Evolutionary conservation across 78 protist species (phyloP).

Genomic region (slime mould (Dictyostelium discoideum)): DNA sequence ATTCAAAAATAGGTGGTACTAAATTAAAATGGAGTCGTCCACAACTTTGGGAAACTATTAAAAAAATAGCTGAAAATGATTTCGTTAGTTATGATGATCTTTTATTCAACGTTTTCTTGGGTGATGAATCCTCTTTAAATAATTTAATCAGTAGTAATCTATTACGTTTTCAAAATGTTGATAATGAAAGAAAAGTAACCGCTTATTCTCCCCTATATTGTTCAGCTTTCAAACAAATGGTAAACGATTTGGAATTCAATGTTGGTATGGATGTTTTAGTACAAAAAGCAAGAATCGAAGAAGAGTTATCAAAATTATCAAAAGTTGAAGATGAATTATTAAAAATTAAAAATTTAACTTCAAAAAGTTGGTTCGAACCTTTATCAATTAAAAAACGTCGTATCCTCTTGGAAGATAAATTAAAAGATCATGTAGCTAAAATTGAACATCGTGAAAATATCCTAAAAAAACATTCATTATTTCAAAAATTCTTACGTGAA

Average conservation of each 20-base stretch:
- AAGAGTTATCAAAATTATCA: constrained; percentile 21
- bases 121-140: constrained; percentile 57
- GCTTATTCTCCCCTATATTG: constrained; percentile 61
- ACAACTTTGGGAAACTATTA: constrained; percentile 74
- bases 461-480: constrained; percentile 21
- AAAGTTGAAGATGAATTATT: constrained; percentile 73
- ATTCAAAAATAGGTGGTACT: background rate
- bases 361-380: constrained; percentile 56
- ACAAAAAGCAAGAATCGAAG: constrained; percentile 74
- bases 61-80: constrained; percentile 26
- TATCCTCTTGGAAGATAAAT: constrained; percentile 40
- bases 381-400: constrained; percentile 33
- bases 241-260: constrained; percentile 60
- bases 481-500: constrained; percentile 30
- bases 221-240: constrained; percentile 65
- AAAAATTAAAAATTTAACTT: constrained; percentile 28
- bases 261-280: constrained; percentile 76
- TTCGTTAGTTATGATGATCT: constrained; percentile 49
- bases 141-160: constrained; percentile 21
- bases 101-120: constrained; percentile 55
- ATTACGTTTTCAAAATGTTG: constrained; percentile 33
- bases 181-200: constrained; percentile 61
- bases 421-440: constrained; percentile 63
- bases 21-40: constrained; percentile 65
- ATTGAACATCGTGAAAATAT: constrained; percentile 57